These are phyloP conservation scores for Arxiozyma bovina DNA, from an alignment of 1,139 yeast species.

Conservation along the genomic window DNA sequence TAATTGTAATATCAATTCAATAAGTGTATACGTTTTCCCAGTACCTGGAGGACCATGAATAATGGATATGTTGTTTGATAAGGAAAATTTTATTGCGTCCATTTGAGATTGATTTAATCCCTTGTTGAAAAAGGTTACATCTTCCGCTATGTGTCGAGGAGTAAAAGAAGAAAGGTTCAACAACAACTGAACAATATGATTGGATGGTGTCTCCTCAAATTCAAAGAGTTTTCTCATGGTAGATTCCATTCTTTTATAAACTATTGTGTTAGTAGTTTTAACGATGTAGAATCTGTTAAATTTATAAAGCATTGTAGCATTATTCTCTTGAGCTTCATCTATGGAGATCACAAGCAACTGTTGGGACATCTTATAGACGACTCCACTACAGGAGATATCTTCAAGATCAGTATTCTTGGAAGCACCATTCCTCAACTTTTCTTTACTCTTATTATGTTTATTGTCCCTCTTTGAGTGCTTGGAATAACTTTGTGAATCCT, in stretches of 20 bases:
- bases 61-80: constrained; percentile 43
- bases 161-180: constrained; percentile 15
- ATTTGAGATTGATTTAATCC: constrained; percentile 66
- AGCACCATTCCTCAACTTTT: constrained; percentile 14
- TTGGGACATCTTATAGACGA: constrained; percentile 35
- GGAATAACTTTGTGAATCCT: constrained; percentile 1
- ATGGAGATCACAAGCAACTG: constrained; percentile 49
- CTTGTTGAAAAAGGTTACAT: constrained; percentile 39
- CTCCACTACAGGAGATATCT: constrained; percentile 22
- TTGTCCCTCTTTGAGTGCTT: constrained; percentile 5
- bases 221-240: constrained; percentile 64
- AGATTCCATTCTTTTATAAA: constrained; percentile 72
- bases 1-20: constrained; percentile 76
- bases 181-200: constrained; percentile 28
- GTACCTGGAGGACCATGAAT: constrained; percentile 79
- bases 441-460: constrained; percentile 12
- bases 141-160: constrained; percentile 8
- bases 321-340: constrained; percentile 46
- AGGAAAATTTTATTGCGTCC: constrained; percentile 46
- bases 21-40: constrained; percentile 75
- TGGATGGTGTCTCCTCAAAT: constrained; percentile 28
- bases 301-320: constrained; percentile 35
- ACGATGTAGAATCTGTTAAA: constrained; percentile 48
- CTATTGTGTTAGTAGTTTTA: constrained; percentile 58
- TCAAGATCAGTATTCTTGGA: constrained; percentile 10